A percentile compares a stretch with the other conserved stretches of the same genome.
phyloP scores from a whole-genome alignment of 306 rosid genomes.

The Hippophae rhamnoides region DNA sequence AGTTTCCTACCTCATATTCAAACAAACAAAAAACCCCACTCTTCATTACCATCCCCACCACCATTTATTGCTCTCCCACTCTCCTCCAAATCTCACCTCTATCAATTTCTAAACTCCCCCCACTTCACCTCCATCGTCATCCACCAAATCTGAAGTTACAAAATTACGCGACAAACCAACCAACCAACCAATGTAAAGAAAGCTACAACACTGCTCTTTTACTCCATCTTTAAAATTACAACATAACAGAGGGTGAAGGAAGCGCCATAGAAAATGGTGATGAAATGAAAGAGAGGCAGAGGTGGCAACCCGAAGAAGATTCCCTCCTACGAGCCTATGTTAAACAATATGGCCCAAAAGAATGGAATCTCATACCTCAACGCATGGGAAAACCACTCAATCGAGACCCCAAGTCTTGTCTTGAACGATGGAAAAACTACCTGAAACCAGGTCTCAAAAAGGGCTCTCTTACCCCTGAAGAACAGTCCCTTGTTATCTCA shows the following conservation, averaged over 20 bases:
- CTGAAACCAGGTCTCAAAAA: constrained; percentile 79
- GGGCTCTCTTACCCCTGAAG: constrained; percentile 76
- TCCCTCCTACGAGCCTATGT: constrained; percentile 70
- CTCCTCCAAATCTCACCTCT: too few relatives aligned
- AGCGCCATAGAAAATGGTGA: too few relatives aligned
- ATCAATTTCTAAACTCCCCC: too few relatives aligned
- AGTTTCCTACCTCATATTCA: too few relatives aligned
- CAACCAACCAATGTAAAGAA: too few relatives aligned
- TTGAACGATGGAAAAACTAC: constrained; percentile 88
- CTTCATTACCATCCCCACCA: background rate
- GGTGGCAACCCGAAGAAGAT: constrained; percentile 80
- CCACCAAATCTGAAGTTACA: too few relatives aligned
- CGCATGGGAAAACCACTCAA: constrained; percentile 66
- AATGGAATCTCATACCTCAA: constrained; percentile 83
- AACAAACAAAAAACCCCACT: too few relatives aligned
- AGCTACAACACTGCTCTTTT: too few relatives aligned
- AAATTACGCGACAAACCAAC: too few relatives aligned
- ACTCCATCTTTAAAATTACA: too few relatives aligned
- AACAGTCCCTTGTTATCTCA: constrained; percentile 57
- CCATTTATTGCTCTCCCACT: background rate
- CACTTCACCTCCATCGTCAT: too few relatives aligned
- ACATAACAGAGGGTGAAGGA: too few relatives aligned
- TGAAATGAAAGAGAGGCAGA: constrained; percentile 81
- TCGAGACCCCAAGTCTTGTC: constrained; percentile 73
- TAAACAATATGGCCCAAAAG: constrained; percentile 78